Evolutionary conservation across 805 yeast species (phyloP), one percentile per base, ranked within the genome.

Genomic region (Saccharomycopsis schoenii): DNA sequence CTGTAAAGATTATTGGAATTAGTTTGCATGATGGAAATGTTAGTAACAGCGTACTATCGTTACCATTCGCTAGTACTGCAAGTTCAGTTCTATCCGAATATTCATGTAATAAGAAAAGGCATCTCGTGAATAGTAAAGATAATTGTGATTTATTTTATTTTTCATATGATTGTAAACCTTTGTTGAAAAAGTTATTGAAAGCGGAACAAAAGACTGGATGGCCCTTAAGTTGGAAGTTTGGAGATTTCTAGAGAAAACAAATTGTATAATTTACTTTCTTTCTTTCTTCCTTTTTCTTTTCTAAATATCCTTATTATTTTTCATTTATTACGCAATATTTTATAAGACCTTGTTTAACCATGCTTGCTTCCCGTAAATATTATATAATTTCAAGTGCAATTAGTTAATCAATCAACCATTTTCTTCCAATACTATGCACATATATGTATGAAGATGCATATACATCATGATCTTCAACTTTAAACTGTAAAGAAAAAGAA

Each of bases 151-250:
- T 58, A 14, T 58, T 47, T 29, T 50, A 52, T 25, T 47, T 19
- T 47, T 47, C 52, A 21, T 61, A 63, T 43, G 64, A 61, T 51
- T 17, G 60, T 25, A 61, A 59, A 42, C 29, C 40, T 11, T 29
- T 63, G 10, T 47, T 63, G 59, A 59, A 57, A 29, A 59, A 59
- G 24, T 58, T 63, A 17, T 21, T 61, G 29, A 52, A 40, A 41
- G 56, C 17, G 21, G 64, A 61, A 37, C 54, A 51, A 14, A 55
- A 25, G 14, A 59, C 47, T 17, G 51, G 62, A 14, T 63, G 62
- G 62, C 65, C 65, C 2, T 40, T 59, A 40, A 47, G 56, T 29
- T 63, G 65, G 65, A 63, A 61, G 39, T 63, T 63, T 50, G 39
- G 60, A 17, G 65, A 63, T 41, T 63, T 61, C 21, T 62, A 42